Conservation (phyloP, 1,284 basidiomycete genomes). For the Macrocystidia cucumis region DNA sequence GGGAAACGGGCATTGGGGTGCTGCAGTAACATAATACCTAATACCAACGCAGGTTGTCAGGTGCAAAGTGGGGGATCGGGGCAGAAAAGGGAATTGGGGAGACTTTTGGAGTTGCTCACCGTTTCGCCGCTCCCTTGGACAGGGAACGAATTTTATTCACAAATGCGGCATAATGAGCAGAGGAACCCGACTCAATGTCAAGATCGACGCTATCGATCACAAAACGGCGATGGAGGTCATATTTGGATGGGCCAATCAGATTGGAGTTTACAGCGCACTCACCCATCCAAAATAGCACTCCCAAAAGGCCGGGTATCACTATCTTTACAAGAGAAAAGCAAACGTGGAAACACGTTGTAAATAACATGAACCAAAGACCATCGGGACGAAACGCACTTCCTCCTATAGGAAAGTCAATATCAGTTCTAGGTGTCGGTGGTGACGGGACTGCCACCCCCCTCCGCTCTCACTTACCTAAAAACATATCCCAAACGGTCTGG, state of each 20-base stretch:
- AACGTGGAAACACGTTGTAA: conserved; percentile 3
- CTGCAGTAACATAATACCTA: conserved; percentile 53
- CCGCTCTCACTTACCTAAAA: conserved; percentile 43
- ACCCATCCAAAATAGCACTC: conserved; percentile 55
- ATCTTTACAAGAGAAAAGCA: too few species aligned
- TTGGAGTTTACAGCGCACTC: conserved; percentile 13
- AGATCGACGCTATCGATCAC: conserved; percentile 40
- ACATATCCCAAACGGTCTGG: conserved; percentile 49
- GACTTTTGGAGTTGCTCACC: conserved; percentile 18
- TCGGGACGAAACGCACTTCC: conserved; percentile 18
- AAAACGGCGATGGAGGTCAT: too few species aligned
- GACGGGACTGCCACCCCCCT: background rate
- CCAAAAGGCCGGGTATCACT: conserved; percentile 45
- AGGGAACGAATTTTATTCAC: conserved; percentile 41
- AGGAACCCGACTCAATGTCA: conserved; percentile 51
- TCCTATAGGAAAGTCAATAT: conserved; percentile 12
- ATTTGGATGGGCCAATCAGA: too few species aligned
- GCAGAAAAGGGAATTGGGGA: background rate
- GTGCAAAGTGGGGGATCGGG: background rate
- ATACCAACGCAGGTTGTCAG: background rate
- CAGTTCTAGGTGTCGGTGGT: background rate
- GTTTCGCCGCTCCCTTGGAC: conserved; percentile 38
- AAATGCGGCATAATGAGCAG: conserved; percentile 31
- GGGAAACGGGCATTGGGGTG: conserved; percentile 57
- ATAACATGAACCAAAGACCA: background rate